phyloP scores from a whole-genome alignment of 306 rosid species.

The Dryas alaskensis region DNA sequence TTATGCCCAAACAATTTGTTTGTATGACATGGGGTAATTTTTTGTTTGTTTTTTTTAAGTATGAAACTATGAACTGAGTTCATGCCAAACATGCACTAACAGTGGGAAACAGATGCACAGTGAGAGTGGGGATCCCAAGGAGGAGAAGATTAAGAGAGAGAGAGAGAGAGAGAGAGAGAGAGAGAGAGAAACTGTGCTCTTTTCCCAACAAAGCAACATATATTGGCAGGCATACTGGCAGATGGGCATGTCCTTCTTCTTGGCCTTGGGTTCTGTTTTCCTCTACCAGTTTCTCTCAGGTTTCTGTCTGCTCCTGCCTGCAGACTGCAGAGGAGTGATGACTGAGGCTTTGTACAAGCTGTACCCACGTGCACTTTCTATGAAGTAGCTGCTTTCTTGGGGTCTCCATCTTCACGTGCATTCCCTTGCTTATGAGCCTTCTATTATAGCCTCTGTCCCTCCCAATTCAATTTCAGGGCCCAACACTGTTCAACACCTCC shows the following conservation, averaged over 20 bases:
- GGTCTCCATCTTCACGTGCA: not conserved
- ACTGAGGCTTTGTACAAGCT: not conserved
- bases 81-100: not conserved
- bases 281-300: not conserved
- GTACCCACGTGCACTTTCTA: slow-evolving; percentile 6
- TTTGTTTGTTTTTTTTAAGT: not conserved
- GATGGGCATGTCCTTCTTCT: not conserved
- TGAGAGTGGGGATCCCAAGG: slow-evolving; percentile 1
- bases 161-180: not conserved
- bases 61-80: not conserved
- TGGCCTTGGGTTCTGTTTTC: not conserved
- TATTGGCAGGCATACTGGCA: not conserved
- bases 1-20: too few relatives aligned
- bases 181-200: not conserved
- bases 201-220: slow-evolving; percentile 19
- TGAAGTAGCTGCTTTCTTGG: not conserved
- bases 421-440: not conserved
- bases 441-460: not conserved
- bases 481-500: not conserved
- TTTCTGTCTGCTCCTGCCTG: not conserved
- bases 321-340: not conserved
- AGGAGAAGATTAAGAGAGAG: not conserved
- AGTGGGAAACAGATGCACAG: slow-evolving; percentile 6
- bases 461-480: not conserved
- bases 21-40: too few relatives aligned